Base-by-base conservation (phyloP, 73 alveolate genomes). In the Stentor coeruleus region DNA sequence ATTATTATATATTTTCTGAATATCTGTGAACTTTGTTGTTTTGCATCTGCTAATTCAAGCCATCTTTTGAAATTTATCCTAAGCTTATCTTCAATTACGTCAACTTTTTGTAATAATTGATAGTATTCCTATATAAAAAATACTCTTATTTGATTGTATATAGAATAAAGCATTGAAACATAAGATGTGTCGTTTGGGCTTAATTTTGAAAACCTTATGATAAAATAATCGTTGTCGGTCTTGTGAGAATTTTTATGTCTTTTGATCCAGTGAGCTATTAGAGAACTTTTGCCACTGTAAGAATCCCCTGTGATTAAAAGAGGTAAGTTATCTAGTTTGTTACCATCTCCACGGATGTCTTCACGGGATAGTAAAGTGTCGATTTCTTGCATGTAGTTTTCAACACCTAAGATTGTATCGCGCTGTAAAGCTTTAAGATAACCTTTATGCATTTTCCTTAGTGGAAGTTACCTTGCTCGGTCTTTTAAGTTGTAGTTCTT, bases 11-110 rank as follows among this genome's bases (percentile, higher is more conserved):
- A 74, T 35, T 82, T 79, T 11, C 72, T 60, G 35, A 74, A 58
- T 26, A 76, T 84, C 59, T 76, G 73, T 20, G 81, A 83, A 28
- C 55, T 84, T 58, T 84, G 80, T 31, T 79, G 89, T 38, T 77
- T 85, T 79, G 75, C 20, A 58, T 83, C 39, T 6, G 94, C 94
- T 28, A 85, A 58, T 60, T 88, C 94, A 1, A 88, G 58, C 91
- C 94, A 88, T 66, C 85, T 39, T 15, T 80, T 4, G 83, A 88
- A 88, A 40, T 80, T 76, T 76, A 74, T 88, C 39, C 94, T 76
- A 36, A 88, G 77, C 57, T 88, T 76, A 35, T 88, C 94, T 58
- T 88, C 94, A 0, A 88, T 79, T 30, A 85, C 81, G 38, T 88
- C 91, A 0, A 88, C 91, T 77, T 88, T 76, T 36, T 85, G 81